These are phyloP conservation scores for Eucalyptus viminalis DNA, from an alignment of 345 rosid species.

Conservation along the genomic window DNA sequence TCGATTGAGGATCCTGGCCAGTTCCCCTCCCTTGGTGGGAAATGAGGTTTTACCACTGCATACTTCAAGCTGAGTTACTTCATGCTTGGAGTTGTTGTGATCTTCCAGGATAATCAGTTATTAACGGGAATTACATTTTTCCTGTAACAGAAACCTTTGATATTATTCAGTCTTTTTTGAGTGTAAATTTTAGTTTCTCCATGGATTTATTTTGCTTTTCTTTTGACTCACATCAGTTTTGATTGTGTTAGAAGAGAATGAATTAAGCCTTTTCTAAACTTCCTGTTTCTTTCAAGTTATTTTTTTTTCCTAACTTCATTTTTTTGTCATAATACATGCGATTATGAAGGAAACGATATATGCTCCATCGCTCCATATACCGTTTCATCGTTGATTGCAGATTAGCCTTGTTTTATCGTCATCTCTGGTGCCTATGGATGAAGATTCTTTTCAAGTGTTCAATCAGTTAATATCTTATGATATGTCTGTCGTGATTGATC, in stretches of 20 bases:
- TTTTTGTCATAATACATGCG: background rate
- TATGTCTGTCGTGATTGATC: background rate
- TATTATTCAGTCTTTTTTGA: background rate
- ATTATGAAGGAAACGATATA: background rate
- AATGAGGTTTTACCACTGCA: slow-evolving; percentile 23
- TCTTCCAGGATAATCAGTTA: background rate
- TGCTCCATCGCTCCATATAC: background rate
- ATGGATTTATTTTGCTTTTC: background rate
- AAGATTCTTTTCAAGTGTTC: background rate
- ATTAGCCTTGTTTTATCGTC: background rate
- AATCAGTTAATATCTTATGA: background rate
- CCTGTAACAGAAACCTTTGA: slow-evolving; percentile 5
- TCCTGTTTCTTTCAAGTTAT: background rate
- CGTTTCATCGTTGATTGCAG: background rate
- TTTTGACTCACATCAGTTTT: background rate
- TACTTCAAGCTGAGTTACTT: background rate
- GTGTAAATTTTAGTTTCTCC: background rate
- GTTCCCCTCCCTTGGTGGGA: slow-evolving; percentile 90
- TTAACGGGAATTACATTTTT: slow-evolving; percentile 13
- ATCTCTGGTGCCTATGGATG: background rate
- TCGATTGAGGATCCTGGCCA: slow-evolving; percentile 69
- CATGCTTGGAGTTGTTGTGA: slow-evolving; percentile 1
- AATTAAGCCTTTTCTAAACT: background rate
- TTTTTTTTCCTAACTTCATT: background rate
- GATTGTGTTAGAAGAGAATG: background rate